Base-by-base conservation (phyloP, 306 rosid species). In the Prunus kanzakura region DNA sequence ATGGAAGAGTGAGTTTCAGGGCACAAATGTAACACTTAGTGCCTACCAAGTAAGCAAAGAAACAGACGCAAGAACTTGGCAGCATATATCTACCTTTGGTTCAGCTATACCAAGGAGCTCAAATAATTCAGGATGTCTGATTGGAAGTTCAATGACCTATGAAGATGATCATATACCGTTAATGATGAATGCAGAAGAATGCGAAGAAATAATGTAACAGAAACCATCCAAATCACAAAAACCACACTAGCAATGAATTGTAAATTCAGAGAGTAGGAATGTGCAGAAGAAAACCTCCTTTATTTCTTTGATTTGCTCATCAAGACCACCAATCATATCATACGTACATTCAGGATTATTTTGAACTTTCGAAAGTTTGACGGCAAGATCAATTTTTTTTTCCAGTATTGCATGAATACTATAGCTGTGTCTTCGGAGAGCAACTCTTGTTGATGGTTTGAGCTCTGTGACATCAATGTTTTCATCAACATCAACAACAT, bases 101-200 rank as follows among this genome's bases (percentile, higher is more conserved):
- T 96, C 98, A 76, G 99, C 99, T 76, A 96, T 96, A 86, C 99
- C 99, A 84, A 96, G 99, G 81, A 98, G 93, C 81, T 96, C 99
- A 77, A 96, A 96, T 73, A 96, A 80, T 83, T 96, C 99, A 11
- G 99, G 99, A 82, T 93, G 99, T 73, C 93, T 96, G 55, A 96
- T 93, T 20, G 99, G 99, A 43, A 96, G 93, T 78, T 96, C 99
- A 83, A 96, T 96, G 80, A 96, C 99, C 99, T 96, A 80, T 27
- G 25, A 61, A 84, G n/a, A 75, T 58, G 32, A 70, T 43, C 13
- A 60, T 6, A 43, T 3, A 45, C 61, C 46, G 15, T 45, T 69
- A 32, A 74, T 54, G 72, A 49, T n/a, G 27, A 69, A 76, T 8
- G 69, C 41, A 54, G 55, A 29, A 72, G 27, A 62, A 62, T 61